phyloP scores from a whole-genome alignment of 1,284 basidiomycete species.

The Cutaneotrichosporon sp. region DNA sequence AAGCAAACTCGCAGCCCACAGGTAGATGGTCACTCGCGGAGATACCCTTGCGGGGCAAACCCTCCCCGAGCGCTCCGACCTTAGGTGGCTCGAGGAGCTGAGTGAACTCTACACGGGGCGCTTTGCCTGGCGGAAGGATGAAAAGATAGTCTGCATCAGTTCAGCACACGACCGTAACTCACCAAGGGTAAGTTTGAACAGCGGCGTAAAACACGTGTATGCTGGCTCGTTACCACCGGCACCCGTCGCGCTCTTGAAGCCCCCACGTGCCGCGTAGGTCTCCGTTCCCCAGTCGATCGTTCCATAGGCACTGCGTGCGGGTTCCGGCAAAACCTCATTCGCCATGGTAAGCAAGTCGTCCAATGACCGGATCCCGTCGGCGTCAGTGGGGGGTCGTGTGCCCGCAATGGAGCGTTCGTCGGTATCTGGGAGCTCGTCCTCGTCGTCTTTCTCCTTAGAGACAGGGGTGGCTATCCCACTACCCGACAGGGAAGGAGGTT shows the following conservation, averaged over 20 bases:
- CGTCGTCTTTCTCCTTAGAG: constrained; percentile 48
- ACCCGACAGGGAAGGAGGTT: constrained; percentile 3
- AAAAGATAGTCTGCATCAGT: constrained; percentile 75
- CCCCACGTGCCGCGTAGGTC: constrained; percentile 54
- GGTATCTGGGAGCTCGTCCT: constrained; percentile 63
- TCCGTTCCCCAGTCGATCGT: constrained; percentile 49
- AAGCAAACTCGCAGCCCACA: constrained; percentile 52
- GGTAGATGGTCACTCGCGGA: constrained; percentile 85
- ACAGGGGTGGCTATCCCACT: constrained; percentile 12
- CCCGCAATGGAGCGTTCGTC: constrained; percentile 60
- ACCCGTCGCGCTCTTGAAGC: constrained; percentile 52
- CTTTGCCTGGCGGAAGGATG: constrained; percentile 41
- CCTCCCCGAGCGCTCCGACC: constrained; percentile 61
- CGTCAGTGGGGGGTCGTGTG: constrained; percentile 58
- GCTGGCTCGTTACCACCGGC: constrained; percentile 58
- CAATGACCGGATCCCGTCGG: constrained; percentile 68
- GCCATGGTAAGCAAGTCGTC: constrained; percentile 61
- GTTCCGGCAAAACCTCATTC: constrained; percentile 28
- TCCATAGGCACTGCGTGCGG: constrained; percentile 50
- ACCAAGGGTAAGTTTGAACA: constrained; percentile 76
- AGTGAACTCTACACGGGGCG: constrained; percentile 52
- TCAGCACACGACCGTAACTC: constrained; percentile 14
- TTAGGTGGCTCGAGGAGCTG: constrained; percentile 63
- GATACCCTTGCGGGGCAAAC: constrained; percentile 71
- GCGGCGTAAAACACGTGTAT: constrained; percentile 46